phyloP scores from a whole-genome alignment of 257 asterid genomes.

The Jacaranda copaia region DNA sequence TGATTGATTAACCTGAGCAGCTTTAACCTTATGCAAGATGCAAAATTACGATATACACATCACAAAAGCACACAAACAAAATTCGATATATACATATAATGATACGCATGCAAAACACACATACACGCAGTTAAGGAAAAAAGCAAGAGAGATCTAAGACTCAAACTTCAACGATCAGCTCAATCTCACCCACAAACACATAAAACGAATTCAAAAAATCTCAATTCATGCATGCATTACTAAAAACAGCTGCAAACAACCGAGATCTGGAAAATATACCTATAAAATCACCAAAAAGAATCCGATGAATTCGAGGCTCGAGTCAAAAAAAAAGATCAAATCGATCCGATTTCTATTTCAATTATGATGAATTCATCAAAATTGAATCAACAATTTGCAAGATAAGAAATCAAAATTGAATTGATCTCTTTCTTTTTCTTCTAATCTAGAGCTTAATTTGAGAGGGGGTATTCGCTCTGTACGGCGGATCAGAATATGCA shows the following conservation, averaged over 20 bases:
- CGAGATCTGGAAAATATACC: slow-evolving; percentile 55
- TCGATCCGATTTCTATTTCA: slow-evolving; percentile 43
- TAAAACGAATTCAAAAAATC: slow-evolving; percentile 22
- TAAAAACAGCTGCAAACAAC: slow-evolving; percentile 35
- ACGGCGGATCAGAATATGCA: slow-evolving; percentile 57
- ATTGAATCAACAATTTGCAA: slow-evolving; percentile 13
- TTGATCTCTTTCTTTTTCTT: not conserved
- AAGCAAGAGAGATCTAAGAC: slow-evolving; percentile 42
- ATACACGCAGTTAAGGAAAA: slow-evolving; percentile 5
- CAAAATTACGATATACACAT: slow-evolving; percentile 25
- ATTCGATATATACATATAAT: not conserved
- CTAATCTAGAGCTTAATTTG: slow-evolving; percentile 35
- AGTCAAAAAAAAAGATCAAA: slow-evolving; percentile 23
- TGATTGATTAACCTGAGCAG: slow-evolving; percentile 19
- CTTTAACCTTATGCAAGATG: slow-evolving; percentile 28
- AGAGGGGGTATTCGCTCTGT: slow-evolving; percentile 37
- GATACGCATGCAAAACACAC: slow-evolving; percentile 35
- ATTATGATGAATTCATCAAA: slow-evolving; percentile 45
- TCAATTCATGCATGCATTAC: slow-evolving; percentile 40
- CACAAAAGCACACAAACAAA: slow-evolving; percentile 16
- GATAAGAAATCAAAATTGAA: slow-evolving; percentile 21
- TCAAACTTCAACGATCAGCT: slow-evolving; percentile 45
- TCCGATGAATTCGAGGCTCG: slow-evolving; percentile 34
- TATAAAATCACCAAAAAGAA: slow-evolving; percentile 31
- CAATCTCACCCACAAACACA: slow-evolving; percentile 30